A percentile compares a stretch with the other conserved stretches of the same genome.
Evolutionary conservation across 768 basidiomycete genomes (phyloP).

Genomic region (Amanita exitialis): DNA sequence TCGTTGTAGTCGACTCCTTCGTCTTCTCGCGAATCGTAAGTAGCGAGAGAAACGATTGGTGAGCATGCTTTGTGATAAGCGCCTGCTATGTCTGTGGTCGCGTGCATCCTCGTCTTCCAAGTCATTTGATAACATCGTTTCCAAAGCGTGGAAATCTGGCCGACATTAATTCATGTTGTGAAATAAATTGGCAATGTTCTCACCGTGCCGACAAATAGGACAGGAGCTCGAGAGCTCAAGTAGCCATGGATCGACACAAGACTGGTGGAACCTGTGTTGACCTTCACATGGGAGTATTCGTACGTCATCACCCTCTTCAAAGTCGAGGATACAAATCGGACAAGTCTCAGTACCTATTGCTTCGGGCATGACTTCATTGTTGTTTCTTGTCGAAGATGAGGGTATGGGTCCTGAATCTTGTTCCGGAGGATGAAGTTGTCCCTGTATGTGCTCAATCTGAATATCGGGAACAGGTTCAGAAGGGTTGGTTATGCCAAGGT

Average conservation of each 20-base stretch:
- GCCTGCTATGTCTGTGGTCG: slow-evolving; percentile 4
- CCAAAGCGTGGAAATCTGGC: slow-evolving; percentile 50
- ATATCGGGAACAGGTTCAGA: neutral
- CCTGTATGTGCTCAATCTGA: neutral
- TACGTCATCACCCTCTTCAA: slow-evolving; percentile 88
- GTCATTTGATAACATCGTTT: slow-evolving; percentile 37
- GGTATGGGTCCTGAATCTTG: neutral
- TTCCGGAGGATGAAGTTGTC: neutral
- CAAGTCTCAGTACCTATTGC: slow-evolving; percentile 79
- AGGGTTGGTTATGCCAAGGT: neutral
- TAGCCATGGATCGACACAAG: slow-evolving; percentile 91
- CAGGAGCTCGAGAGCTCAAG: slow-evolving; percentile 85
- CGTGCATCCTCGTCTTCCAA: slow-evolving; percentile 12
- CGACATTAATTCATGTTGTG: neutral
- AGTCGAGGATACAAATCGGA: slow-evolving; percentile 92
- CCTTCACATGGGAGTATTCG: slow-evolving; percentile 88
- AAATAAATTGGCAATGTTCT: slow-evolving; percentile 10
- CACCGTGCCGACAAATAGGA: slow-evolving; percentile 88
- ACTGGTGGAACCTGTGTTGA: slow-evolving; percentile 82
- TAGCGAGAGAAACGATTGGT: slow-evolving; percentile 47
- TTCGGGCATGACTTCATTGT: slow-evolving; percentile 42
- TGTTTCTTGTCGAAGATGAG: neutral
- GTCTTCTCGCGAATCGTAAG: slow-evolving; percentile 38
- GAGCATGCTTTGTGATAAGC: slow-evolving; percentile 10
- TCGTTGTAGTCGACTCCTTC: slow-evolving; percentile 15